Evolutionary conservation across 148 eudicot species (phyloP).

Genomic region (Pharnaceum exiguum): DNA sequence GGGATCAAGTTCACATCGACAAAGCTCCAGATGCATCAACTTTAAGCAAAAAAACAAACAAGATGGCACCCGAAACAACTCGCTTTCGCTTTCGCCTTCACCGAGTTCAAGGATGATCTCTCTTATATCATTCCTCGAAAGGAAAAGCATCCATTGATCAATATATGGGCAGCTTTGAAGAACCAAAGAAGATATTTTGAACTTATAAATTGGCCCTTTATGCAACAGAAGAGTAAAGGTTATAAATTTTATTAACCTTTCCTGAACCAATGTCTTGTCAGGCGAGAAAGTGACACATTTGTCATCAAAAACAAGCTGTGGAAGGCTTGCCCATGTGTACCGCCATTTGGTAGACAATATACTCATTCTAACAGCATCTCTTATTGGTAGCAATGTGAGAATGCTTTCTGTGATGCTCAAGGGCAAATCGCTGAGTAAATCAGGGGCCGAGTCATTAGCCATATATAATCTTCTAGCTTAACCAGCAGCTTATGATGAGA

Average conservation of each 20-base stretch:
- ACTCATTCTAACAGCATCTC: slow-evolving; percentile 62
- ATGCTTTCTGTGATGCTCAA: slow-evolving; percentile 47
- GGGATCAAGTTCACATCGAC: slow-evolving; percentile 69
- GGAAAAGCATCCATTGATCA: slow-evolving; percentile 78
- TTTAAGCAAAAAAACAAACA: slow-evolving; percentile 50
- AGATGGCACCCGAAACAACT: slow-evolving; percentile 70
- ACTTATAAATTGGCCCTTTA: slow-evolving; percentile 67
- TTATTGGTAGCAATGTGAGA: slow-evolving; percentile 41
- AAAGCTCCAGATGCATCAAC: slow-evolving; percentile 56
- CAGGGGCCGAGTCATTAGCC: slow-evolving; percentile 23
- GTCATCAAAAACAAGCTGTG: slow-evolving; percentile 47
- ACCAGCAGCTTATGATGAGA: not conserved
- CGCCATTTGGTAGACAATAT: slow-evolving; percentile 55
- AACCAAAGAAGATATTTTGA: slow-evolving; percentile 41
- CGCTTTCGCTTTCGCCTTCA: slow-evolving; percentile 56
- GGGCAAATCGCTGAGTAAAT: slow-evolving; percentile 48
- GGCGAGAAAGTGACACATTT: slow-evolving; percentile 31
- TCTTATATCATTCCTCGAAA: slow-evolving; percentile 58
- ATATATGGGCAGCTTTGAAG: slow-evolving; percentile 55
- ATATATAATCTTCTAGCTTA: slow-evolving; percentile 5
- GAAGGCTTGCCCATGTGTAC: slow-evolving; percentile 54
- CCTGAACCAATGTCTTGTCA: slow-evolving; percentile 36
- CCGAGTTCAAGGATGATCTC: slow-evolving; percentile 61
- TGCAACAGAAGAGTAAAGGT: slow-evolving; percentile 58
- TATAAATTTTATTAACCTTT: slow-evolving; percentile 41